Conservation (phyloP, 331 rosid species). For the Rhamnella rubrinervis region DNA sequence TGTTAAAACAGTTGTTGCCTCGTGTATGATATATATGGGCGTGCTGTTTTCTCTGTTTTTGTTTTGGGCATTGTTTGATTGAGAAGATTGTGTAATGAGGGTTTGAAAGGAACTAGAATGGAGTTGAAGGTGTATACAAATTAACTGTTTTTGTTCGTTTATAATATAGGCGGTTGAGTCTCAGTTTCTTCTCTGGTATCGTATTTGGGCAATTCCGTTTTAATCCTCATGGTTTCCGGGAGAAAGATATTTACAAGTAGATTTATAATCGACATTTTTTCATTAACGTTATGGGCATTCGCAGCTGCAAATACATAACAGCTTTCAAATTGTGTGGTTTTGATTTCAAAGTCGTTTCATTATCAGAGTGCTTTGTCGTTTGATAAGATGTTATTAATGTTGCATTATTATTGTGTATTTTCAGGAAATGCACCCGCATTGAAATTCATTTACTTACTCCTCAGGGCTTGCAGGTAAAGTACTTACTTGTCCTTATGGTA, state of each 20-base stretch:
- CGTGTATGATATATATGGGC: too few relatives aligned
- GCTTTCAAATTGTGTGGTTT: too few relatives aligned
- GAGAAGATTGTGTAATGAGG: too few relatives aligned
- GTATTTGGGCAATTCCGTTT: neutral
- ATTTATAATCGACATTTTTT: too few relatives aligned
- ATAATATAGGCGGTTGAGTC: neutral
- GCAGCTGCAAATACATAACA: neutral
- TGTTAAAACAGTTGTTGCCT: too few relatives aligned
- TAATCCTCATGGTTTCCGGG: too few relatives aligned
- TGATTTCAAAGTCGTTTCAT: neutral
- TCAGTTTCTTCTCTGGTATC: neutral
- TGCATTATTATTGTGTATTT: neutral
- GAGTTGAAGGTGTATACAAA: too few relatives aligned
- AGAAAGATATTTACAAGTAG: too few relatives aligned
- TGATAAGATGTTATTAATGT: neutral
- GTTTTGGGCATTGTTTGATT: too few relatives aligned
- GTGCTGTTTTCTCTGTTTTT: too few relatives aligned
- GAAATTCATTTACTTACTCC: conserved; percentile 90
- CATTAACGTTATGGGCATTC: neutral
- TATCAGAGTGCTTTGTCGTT: neutral
- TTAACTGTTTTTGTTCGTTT: too few relatives aligned
- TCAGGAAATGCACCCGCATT: conserved; percentile 94
- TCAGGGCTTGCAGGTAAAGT: conserved; percentile 82
- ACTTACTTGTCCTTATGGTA: neutral
- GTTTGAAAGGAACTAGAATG: too few relatives aligned